A percentile compares a stretch with the other conserved stretches of the same genome.
Evolutionary conservation across 2,329 filamentous ascomycete genomes (phyloP).

Genomic region (Aspergillus ruber): DNA sequence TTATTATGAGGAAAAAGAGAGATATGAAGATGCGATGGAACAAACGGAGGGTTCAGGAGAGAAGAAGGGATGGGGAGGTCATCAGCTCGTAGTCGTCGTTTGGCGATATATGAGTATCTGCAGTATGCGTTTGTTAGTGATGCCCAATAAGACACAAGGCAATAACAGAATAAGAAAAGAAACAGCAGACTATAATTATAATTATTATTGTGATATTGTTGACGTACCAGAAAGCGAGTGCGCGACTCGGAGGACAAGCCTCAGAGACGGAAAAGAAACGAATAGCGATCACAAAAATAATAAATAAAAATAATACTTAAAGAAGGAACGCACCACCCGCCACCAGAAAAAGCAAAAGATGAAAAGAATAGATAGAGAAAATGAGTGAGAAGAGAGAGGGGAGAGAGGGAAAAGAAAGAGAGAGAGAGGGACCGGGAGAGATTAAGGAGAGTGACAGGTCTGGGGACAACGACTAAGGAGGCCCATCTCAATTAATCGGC

Average conservation of each 20-base stretch:
- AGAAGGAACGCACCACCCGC: background rate
- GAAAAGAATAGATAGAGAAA: constrained; percentile 2
- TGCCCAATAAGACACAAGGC: too few species aligned
- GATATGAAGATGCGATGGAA: background rate
- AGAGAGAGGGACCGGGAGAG: too few species aligned
- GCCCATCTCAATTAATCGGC: too few species aligned
- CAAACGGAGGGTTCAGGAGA: background rate
- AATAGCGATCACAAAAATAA: background rate
- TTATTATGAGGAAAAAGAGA: constrained; percentile 3
- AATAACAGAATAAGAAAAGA: too few species aligned
- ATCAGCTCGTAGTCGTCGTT: too few species aligned
- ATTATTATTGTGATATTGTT: too few species aligned
- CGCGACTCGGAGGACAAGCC: background rate
- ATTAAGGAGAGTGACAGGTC: constrained; percentile 9
- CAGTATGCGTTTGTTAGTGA: too few species aligned
- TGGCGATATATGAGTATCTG: too few species aligned
- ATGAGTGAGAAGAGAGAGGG: constrained; percentile 1
- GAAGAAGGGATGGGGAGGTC: background rate
- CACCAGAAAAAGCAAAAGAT: background rate
- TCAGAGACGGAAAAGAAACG: background rate
- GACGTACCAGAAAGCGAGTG: too few species aligned
- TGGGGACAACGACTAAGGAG: constrained; percentile 3
- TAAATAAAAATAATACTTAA: constrained; percentile 2
- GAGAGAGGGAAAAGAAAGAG: too few species aligned
- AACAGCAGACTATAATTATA: too few species aligned